Evolutionary conservation across 208 protist genomes (phyloP), one percentile per base, ranked within the genome.

Genomic region (Herpetomonas tarakana): DNA sequence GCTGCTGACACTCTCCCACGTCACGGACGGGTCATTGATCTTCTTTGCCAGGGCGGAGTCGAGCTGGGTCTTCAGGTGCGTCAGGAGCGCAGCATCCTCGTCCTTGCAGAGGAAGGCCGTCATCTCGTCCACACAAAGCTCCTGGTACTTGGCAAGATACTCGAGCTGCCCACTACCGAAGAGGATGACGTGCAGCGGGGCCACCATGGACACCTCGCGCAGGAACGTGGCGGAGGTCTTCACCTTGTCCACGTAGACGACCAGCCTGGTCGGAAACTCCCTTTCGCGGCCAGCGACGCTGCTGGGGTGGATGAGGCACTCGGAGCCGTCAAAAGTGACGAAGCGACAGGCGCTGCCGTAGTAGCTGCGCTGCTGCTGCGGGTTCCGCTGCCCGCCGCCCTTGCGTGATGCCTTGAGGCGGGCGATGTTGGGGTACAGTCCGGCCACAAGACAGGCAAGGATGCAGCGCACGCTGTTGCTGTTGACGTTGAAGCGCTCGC

Each of bases 381-480:
- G n/a, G n/a, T n/a, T n/a, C n/a, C n/a, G n/a, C n/a, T n/a, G n/a
- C n/a, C n/a, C n/a, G 44, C 31, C 39, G 46, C 56, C 59, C 19
- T 65, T 77, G 51, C 52, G 60, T 52, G 52, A 18, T 41, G 38
- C 38, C 46, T 80, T 92, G 30, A 84, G 61, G 25, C 68, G 77
- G 12, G 92, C 92, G 12, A 98, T 76, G 54, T 98, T 98, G n/a
- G 96, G 96, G 76, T 98, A 98, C 19, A 98, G 85, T 7, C 96
- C 97, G n/a, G 94, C 93, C 29, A 93, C 92, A 2, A 98, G 59
- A 22, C 91, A 94, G 0, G 94, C 88, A 21, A 92, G 73, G 53
- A 98, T 84, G 54, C 93, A 88, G 29, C 86, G 79, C n/a, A 68
- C 58, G 59, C 90, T 97, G 19, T 59, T 68, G 3, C 80, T 82